These are phyloP conservation scores for Excoecaria agallocha DNA, from an alignment of 345 rosid species.

Conservation along the genomic window DNA sequence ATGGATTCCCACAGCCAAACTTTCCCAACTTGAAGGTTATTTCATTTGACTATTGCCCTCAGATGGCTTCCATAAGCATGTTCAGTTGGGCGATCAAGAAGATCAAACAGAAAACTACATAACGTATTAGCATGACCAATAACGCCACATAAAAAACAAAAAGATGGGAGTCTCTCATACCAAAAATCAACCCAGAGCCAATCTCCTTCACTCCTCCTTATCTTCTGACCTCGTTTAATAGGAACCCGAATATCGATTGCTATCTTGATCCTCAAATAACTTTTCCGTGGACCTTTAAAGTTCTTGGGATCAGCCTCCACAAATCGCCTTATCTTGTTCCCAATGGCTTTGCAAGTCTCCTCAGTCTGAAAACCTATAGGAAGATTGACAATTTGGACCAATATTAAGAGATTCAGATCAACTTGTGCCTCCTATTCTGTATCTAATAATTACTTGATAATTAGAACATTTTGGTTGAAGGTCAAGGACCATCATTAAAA, in stretches of 20 bases:
- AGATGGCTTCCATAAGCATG: background rate
- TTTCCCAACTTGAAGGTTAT: background rate
- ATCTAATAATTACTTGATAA: too few species aligned
- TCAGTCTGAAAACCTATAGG: background rate
- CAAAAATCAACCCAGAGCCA: background rate
- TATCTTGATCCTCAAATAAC: background rate
- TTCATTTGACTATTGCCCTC: background rate
- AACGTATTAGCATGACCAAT: background rate
- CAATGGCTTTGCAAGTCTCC: background rate
- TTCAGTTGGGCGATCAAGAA: background rate
- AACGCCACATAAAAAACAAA: too few species aligned
- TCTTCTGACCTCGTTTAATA: background rate
- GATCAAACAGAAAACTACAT: background rate
- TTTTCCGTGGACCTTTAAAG: background rate
- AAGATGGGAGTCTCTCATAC: background rate
- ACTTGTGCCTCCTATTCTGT: background rate
- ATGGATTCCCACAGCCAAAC: background rate
- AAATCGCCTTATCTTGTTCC: background rate
- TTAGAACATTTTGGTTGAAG: background rate
- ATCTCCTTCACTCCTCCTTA: background rate
- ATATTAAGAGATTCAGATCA: background rate
- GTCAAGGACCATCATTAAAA: background rate
- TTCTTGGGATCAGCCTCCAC: background rate
- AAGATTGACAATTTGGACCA: background rate
- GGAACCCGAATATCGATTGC: background rate